Conservation (phyloP, 345 rosid species). For the Chamaenerion angustifolium region DNA sequence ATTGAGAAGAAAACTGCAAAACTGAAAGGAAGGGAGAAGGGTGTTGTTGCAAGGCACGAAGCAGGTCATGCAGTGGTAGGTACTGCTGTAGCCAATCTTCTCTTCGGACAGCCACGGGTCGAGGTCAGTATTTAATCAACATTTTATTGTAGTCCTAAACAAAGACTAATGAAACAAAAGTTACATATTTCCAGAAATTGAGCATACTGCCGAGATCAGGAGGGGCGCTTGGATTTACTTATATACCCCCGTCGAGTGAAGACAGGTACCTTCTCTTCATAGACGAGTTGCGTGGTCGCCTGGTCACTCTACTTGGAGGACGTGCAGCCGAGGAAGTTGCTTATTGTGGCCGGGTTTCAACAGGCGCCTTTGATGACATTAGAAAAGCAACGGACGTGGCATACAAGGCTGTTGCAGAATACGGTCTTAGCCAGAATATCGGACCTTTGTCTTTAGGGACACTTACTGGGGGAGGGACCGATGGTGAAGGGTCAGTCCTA, state of each 20-base stretch:
- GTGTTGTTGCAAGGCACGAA: constrained; percentile 98
- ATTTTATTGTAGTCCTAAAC: too few species aligned
- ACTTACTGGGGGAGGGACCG: constrained; percentile 83
- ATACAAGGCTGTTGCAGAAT: constrained; percentile 93
- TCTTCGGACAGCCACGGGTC: constrained; percentile 82
- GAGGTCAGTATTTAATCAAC: constrained; percentile 36
- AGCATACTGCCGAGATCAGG: constrained; percentile 99
- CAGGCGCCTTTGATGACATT: constrained; percentile 95
- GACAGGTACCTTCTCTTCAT: constrained; percentile 89
- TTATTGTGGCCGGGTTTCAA: constrained; percentile 83
- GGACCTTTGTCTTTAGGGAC: constrained; percentile 85
- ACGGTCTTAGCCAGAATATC: constrained; percentile 78
- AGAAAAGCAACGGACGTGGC: constrained; percentile 94
- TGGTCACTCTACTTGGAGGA: constrained; percentile 96
- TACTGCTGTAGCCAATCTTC: constrained; percentile 86
- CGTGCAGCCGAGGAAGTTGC: constrained; percentile 96
- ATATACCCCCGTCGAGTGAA: constrained; percentile 50
- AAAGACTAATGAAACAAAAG: too few species aligned
- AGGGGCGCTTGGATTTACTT: constrained; percentile 91
- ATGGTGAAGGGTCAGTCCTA: constrained; percentile 60
- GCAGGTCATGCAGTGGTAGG: constrained; percentile 98
- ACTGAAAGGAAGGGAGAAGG: constrained; percentile 78
- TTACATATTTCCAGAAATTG: constrained; percentile 37
- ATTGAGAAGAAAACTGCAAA: constrained; percentile 95
- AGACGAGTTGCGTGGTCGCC: constrained; percentile 87